Evolutionary conservation across 2,329 filamentous ascomycete genomes (phyloP).

Genomic region (Apiospora kogelbergensis): DNA sequence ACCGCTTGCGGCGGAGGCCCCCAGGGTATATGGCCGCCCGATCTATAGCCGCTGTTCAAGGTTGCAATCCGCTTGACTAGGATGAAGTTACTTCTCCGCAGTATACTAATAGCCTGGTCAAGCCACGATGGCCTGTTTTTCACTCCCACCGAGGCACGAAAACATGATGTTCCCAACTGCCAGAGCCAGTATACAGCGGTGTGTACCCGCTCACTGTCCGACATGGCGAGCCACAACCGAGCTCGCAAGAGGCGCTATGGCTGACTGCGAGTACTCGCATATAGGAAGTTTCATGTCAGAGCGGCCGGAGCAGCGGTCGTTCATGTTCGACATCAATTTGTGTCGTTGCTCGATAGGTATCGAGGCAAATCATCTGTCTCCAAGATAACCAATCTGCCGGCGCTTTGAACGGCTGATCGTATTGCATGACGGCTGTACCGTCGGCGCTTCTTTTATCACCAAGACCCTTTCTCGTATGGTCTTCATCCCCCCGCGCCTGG

Average conservation of each 20-base stretch:
- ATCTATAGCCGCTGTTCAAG: slow-evolving; percentile 1
- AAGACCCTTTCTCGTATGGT: not conserved
- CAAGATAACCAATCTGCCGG: not conserved
- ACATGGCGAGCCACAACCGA: not conserved
- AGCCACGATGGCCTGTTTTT: not conserved
- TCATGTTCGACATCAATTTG: not conserved
- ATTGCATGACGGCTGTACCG: not conserved
- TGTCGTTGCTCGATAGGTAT: not conserved
- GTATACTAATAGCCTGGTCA: not conserved
- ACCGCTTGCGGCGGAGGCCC: not conserved
- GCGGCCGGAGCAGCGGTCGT: not conserved
- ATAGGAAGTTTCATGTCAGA: not conserved
- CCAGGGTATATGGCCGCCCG: not conserved
- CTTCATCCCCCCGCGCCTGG: slow-evolving; percentile 9
- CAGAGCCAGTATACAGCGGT: slow-evolving; percentile 5
- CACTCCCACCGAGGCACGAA: not conserved
- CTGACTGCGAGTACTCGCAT: not conserved
- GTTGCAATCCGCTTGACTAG: not conserved
- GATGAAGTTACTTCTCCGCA: not conserved
- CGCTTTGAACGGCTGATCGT: not conserved
- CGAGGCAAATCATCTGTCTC: not conserved
- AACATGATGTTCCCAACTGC: not conserved
- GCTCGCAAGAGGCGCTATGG: not conserved
- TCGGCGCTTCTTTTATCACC: not conserved
- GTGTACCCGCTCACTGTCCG: not conserved